A percentile compares a stretch with the other conserved stretches of the same genome.
These are phyloP conservation scores for Phytophthora ramorum DNA, from an alignment of 352 stramenopile genomes.

Conservation along the genomic window DNA sequence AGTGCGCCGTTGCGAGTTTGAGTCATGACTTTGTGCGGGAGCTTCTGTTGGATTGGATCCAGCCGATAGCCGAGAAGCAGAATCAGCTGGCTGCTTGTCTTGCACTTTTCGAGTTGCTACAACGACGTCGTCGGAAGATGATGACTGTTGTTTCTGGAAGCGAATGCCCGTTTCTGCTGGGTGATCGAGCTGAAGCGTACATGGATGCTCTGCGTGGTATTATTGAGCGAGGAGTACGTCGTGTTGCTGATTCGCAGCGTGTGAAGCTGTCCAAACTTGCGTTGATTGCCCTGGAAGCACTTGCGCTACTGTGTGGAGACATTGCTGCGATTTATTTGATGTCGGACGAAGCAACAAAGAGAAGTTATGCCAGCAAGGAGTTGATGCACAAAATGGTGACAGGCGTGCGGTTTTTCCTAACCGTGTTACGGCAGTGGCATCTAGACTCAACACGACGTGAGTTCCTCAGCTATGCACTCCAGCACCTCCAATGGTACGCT, in stretches of 20 bases:
- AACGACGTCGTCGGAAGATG: constrained; percentile 36
- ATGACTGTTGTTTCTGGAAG: background rate
- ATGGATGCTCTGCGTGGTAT: constrained; percentile 26
- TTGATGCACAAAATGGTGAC: constrained; percentile 22
- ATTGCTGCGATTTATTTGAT: constrained; percentile 28
- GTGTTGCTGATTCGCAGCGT: constrained; percentile 22
- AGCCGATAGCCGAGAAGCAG: constrained; percentile 42
- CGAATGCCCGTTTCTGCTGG: constrained; percentile 8
- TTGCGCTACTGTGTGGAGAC: constrained; percentile 51
- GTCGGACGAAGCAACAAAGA: constrained; percentile 15
- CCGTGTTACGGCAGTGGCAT: constrained; percentile 33
- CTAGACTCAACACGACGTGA: constrained; percentile 27
- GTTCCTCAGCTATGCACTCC: constrained; percentile 34
- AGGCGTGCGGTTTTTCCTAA: constrained; percentile 22
- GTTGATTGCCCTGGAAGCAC: constrained; percentile 56
- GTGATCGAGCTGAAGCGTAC: constrained; percentile 13
- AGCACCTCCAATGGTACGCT: constrained; percentile 40
- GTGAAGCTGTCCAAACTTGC: constrained; percentile 66
- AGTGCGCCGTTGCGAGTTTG: constrained; percentile 1
- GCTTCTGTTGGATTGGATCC: constrained; percentile 47
- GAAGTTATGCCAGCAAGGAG: background rate
- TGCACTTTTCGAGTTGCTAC: constrained; percentile 67
- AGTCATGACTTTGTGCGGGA: constrained; percentile 33
- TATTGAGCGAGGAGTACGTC: constrained; percentile 27
- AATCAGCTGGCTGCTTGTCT: constrained; percentile 64